phyloP scores from a whole-genome alignment of 139 green algal species.

The Picochlorum sp. region DNA sequence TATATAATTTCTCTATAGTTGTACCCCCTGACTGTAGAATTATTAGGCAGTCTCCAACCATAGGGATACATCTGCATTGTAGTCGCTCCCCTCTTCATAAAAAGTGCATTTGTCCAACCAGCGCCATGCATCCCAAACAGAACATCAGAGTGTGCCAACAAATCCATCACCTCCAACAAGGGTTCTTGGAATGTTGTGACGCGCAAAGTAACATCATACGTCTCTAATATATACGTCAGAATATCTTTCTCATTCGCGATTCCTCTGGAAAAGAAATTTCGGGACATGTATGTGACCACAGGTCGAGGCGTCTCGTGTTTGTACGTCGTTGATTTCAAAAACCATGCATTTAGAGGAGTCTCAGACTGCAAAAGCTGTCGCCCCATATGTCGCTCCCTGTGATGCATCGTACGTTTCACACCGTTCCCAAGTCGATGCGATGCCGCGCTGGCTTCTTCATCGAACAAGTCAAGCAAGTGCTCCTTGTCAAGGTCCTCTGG shows the following conservation, averaged over 20 bases:
- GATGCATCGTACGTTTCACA: no score
- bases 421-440: no score
- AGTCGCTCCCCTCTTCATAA: conserved; percentile 31
- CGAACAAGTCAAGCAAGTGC: not conserved
- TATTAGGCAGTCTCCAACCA: conserved; percentile 29
- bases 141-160: conserved; percentile 24
- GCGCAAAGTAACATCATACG: conserved; percentile 33
- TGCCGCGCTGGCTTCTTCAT: no score
- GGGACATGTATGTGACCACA: conserved; percentile 34
- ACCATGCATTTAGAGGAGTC: not conserved
- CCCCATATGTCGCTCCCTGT: no score
- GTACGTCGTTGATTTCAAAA: not conserved
- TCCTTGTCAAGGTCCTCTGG: not conserved
- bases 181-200: conserved; percentile 38
- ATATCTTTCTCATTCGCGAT: conserved; percentile 32
- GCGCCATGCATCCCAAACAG: conserved; percentile 35
- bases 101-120: conserved; percentile 36
- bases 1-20: conserved; percentile 39
- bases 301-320: conserved; percentile 18
- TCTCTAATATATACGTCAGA: conserved; percentile 22
- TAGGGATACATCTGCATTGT: conserved; percentile 26
- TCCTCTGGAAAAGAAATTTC: conserved; percentile 30
- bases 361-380: no score
- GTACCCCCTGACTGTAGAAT: conserved; percentile 21
- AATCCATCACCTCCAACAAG: conserved; percentile 26